Percentiles rank a stretch among this genome's conserved stretches.
phyloP scores from a whole-genome alignment of 192 early-diverging fungal species.

The Phycomyces blakesleeanus region DNA sequence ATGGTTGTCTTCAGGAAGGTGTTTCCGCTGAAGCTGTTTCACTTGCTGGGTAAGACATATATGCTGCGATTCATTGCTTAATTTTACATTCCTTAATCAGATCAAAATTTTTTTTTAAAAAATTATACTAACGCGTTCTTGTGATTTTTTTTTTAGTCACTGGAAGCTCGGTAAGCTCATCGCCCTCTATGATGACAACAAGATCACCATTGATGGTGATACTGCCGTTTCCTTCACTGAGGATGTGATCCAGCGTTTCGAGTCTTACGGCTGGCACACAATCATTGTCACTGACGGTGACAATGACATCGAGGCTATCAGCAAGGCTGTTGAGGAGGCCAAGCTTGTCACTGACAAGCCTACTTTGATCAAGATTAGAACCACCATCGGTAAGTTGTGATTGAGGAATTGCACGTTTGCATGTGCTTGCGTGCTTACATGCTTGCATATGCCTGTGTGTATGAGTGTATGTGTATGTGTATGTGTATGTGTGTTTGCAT shows the following conservation, averaged over 20 bases:
- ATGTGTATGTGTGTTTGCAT: too few species aligned
- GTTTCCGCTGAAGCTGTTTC: conserved; percentile 81
- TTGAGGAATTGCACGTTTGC: too few species aligned
- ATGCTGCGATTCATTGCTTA: too few species aligned
- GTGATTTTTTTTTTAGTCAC: conserved; percentile 60
- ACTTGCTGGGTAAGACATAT: conserved; percentile 25
- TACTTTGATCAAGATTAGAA: conserved; percentile 83
- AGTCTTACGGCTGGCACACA: conserved; percentile 94
- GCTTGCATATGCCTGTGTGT: too few species aligned
- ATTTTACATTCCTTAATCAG: too few species aligned
- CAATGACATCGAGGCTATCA: conserved; percentile 65
- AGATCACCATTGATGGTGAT: conserved; percentile 92
- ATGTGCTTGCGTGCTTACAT: too few species aligned
- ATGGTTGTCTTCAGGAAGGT: conserved; percentile 99
- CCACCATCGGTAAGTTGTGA: conserved; percentile 79
- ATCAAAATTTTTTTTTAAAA: too few species aligned
- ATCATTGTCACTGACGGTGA: conserved; percentile 76
- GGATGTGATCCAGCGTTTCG: conserved; percentile 83
- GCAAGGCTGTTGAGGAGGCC: conserved; percentile 74
- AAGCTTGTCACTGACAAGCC: conserved; percentile 85
- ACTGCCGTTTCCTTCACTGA: conserved; percentile 87
- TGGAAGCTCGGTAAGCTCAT: conserved; percentile 92
- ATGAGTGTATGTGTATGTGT: too few species aligned
- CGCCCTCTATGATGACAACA: conserved; percentile 94
- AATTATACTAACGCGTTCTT: too few species aligned